Percentiles rank a stretch among this genome's conserved stretches.
phyloP scores from a whole-genome alignment of 306 rosid species.

The Morella rubra region DNA sequence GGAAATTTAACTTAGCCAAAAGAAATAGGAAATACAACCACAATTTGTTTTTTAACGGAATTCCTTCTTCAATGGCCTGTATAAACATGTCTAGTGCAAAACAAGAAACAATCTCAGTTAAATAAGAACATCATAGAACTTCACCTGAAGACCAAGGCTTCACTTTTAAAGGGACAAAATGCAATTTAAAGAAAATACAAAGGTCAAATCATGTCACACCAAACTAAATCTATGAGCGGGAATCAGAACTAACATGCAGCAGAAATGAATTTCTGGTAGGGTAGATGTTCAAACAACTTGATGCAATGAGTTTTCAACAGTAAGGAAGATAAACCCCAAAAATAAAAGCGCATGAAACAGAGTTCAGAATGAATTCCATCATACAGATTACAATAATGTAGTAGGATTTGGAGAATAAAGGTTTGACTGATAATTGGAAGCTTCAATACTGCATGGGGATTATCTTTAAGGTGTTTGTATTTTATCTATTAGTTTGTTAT shows the following conservation, averaged over 20 bases:
- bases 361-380: not conserved
- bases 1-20: slow-evolving; percentile 21
- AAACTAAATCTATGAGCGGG: not conserved
- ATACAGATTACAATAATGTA: not conserved
- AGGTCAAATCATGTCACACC: not conserved
- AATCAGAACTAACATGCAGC: not conserved
- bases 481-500: not conserved
- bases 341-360: not conserved
- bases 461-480: too few relatives aligned
- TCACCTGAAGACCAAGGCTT: not conserved
- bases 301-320: too few relatives aligned
- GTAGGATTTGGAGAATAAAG: not conserved
- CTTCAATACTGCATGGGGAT: not conserved
- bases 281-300: too few relatives aligned
- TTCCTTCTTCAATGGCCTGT: not conserved
- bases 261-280: not conserved
- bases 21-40: not conserved
- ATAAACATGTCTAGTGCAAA: not conserved
- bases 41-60: not conserved
- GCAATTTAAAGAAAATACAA: not conserved
- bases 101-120: not conserved
- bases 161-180: not conserved
- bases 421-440: not conserved
- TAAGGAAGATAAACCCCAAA: not conserved
- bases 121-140: not conserved